phyloP scores from a whole-genome alignment of 768 basidiomycete species.

The Sarcodon sp. region DNA sequence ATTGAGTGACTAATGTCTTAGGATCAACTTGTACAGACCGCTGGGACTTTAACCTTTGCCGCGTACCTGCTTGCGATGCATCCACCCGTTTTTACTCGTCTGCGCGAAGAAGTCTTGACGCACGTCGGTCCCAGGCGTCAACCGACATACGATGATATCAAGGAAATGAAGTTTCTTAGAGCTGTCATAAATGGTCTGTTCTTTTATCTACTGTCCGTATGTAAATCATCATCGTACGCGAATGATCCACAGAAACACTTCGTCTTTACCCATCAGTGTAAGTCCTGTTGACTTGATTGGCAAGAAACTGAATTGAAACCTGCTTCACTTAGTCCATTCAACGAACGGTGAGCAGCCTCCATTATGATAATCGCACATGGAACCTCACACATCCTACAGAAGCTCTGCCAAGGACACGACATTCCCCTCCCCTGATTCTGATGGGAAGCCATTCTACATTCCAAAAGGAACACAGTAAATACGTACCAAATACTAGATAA shows the following conservation, averaged over 20 bases:
- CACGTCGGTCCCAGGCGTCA: conserved; percentile 13
- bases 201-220: not conserved
- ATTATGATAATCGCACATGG: not conserved
- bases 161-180: conserved; percentile 20
- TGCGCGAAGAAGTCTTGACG: conserved; percentile 20
- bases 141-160: conserved; percentile 20
- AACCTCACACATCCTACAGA: conserved; percentile 10
- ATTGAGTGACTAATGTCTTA: too few species aligned
- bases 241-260: conserved; percentile 23
- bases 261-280: conserved; percentile 23
- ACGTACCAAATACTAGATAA: not conserved
- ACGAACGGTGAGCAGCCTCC: conserved; percentile 20
- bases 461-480: conserved; percentile 13
- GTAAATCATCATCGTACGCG: not conserved
- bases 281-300: not conserved
- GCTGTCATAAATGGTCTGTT: conserved; percentile 21
- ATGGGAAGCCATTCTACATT: conserved; percentile 15
- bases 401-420: conserved; percentile 10
- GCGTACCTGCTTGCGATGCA: conserved; percentile 20
- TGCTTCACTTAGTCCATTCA: conserved; percentile 13
- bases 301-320: conserved; percentile 4
- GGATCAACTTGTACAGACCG: conserved; percentile 10
- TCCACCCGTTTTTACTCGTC: conserved; percentile 15
- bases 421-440: conserved; percentile 9
- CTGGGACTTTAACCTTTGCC: conserved; percentile 17